These are phyloP conservation scores for Coemansia sp. DNA, from an alignment of 192 early-diverging fungal species.

Conservation along the genomic window DNA sequence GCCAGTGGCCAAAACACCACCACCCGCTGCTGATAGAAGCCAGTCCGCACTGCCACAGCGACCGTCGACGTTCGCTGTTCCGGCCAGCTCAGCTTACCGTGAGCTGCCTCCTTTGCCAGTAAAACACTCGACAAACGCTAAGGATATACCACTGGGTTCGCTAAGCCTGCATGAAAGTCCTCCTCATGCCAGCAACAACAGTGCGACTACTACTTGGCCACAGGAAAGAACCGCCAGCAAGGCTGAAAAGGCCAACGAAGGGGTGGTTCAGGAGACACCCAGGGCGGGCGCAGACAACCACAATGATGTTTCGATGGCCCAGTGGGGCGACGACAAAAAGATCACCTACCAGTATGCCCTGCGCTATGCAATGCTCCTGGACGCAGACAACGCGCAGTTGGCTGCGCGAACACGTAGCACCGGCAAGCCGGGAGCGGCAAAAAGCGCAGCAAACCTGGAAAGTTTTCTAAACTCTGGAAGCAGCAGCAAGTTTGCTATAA, in stretches of 20 bases:
- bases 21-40: background rate
- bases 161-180: constrained; percentile 9
- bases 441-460: background rate
- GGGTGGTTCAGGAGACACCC: background rate
- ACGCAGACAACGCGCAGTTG: constrained; percentile 45
- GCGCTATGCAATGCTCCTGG: constrained; percentile 51
- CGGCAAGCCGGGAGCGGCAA: background rate
- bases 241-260: background rate
- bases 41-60: background rate
- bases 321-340: constrained; percentile 17
- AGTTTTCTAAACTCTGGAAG: background rate
- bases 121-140: background rate
- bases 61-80: constrained; percentile 1
- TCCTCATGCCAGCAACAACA: too few species aligned
- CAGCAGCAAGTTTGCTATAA: constrained; percentile 23
- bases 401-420: constrained; percentile 35
- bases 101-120: constrained; percentile 4
- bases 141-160: constrained; percentile 3
- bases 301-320: background rate
- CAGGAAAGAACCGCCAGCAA: background rate
- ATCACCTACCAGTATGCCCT: constrained; percentile 55
- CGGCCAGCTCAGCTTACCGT: background rate
- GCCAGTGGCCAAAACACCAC: constrained; percentile 2
- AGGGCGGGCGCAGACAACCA: background rate
- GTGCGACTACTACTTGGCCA: background rate